Evolutionary conservation across 805 yeast genomes (phyloP).

Genomic region (Yarrowia sp.): DNA sequence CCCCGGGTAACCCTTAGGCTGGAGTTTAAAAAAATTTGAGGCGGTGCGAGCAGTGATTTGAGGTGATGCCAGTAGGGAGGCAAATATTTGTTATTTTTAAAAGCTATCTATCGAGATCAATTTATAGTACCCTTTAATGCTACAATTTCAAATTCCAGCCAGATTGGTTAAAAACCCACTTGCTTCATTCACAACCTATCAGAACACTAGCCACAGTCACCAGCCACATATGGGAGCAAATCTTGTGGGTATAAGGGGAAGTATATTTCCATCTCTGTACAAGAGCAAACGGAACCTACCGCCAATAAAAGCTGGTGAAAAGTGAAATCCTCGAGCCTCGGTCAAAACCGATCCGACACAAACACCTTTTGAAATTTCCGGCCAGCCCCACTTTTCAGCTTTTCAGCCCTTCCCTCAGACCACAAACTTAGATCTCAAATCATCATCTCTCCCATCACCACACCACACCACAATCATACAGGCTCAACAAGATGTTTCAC

Average conservation of each 20-base stretch:
- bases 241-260: too few relatives aligned
- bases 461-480: not conserved
- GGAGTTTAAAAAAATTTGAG: not conserved
- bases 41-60: not conserved
- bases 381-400: not conserved
- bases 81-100: not conserved
- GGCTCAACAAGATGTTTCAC: not conserved
- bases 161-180: too few relatives aligned
- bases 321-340: too few relatives aligned
- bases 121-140: too few relatives aligned
- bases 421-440: slow-evolving; percentile 3
- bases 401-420: not conserved
- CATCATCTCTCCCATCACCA: not conserved
- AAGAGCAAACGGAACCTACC: not conserved
- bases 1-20: not conserved
- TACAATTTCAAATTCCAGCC: too few relatives aligned
- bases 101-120: too few relatives aligned
- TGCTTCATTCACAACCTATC: not conserved
- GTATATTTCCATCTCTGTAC: too few relatives aligned
- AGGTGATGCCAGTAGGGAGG: not conserved
- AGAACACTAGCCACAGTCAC: slow-evolving; percentile 4
- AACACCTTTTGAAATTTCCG: not conserved
- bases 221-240: slow-evolving; percentile 12
- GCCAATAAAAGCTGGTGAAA: not conserved
- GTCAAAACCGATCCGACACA: not conserved